Evolutionary conservation across 805 yeast genomes (phyloP).

Genomic region (Cyberlindnera mississippiensis): DNA sequence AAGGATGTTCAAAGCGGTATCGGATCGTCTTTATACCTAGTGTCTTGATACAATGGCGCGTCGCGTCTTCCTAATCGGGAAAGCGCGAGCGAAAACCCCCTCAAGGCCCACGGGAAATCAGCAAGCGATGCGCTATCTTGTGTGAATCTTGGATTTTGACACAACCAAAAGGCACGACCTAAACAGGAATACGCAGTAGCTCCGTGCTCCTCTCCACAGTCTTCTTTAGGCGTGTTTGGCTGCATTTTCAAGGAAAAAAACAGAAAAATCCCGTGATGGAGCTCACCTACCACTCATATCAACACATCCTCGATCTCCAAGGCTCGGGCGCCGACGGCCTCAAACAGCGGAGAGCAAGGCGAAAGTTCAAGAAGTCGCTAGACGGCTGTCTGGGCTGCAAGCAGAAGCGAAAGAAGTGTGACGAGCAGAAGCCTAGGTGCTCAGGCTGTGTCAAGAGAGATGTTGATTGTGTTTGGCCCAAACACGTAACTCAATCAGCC

Average conservation of each 20-base stretch:
- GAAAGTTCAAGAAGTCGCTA: conserved; percentile 18
- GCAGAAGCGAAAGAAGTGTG: conserved; percentile 25
- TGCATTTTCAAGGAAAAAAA: too few species aligned
- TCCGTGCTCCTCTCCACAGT: too few species aligned
- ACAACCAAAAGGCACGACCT: too few species aligned
- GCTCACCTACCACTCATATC: conserved; percentile 21
- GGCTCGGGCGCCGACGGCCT: conserved; percentile 3
- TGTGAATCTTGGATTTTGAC: too few species aligned
- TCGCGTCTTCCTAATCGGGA: conserved; percentile 11
- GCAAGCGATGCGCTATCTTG: too few species aligned
- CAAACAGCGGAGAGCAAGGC: conserved; percentile 11
- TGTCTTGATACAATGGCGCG: too few species aligned
- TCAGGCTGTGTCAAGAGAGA: conserved; percentile 16
- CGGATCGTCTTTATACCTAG: too few species aligned
- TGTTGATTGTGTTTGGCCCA: conserved; percentile 21
- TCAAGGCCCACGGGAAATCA: too few species aligned
- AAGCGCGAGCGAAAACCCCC: conserved; percentile 3
- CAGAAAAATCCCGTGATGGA: conserved; percentile 4
- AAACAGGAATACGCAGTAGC: too few species aligned
- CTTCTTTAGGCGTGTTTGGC: too few species aligned
- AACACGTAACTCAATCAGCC: conserved; percentile 9
- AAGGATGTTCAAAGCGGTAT: too few species aligned
- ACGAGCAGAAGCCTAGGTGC: conserved; percentile 25
- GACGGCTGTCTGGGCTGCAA: conserved; percentile 25
- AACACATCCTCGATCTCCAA: conserved; percentile 20